These are phyloP conservation scores for Podosphaera xanthii DNA, from an alignment of 2,329 filamentous ascomycete species.

Conservation along the genomic window DNA sequence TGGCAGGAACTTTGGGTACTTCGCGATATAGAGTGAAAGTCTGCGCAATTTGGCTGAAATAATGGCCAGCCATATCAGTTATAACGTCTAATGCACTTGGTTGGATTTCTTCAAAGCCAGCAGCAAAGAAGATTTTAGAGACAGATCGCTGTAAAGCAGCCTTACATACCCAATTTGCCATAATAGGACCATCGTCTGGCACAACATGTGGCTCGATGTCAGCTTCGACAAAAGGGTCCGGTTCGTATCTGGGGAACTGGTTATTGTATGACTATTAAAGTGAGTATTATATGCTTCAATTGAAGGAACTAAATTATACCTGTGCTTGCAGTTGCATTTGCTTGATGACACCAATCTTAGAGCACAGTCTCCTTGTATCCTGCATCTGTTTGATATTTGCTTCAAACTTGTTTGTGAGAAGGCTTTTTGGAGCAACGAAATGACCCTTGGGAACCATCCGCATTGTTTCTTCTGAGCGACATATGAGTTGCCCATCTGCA, in stretches of 20 bases:
- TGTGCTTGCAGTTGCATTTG: slow-evolving; percentile 98
- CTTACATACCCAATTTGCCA: slow-evolving; percentile 62
- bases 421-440: slow-evolving; percentile 54
- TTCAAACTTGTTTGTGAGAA: slow-evolving; percentile 59
- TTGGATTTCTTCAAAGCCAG: slow-evolving; percentile 91
- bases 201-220: slow-evolving; percentile 80
- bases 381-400: slow-evolving; percentile 88
- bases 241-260: slow-evolving; percentile 91
- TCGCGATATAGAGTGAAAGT: slow-evolving; percentile 70
- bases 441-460: slow-evolving; percentile 50
- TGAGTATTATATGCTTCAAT: slow-evolving; percentile 3
- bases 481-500: slow-evolving; percentile 66
- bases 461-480: slow-evolving; percentile 68
- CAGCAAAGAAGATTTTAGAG: slow-evolving; percentile 85
- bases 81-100: slow-evolving; percentile 79
- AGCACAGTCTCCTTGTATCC: slow-evolving; percentile 83
- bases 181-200: slow-evolving; percentile 69
- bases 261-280: slow-evolving; percentile 65
- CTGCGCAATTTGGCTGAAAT: slow-evolving; percentile 62
- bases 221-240: slow-evolving; percentile 64
- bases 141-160: slow-evolving; percentile 75
- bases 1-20: slow-evolving; percentile 47
- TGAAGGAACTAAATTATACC: slow-evolving; percentile 25
- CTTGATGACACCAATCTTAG: slow-evolving; percentile 93
- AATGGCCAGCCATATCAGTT: slow-evolving; percentile 74